These are phyloP conservation scores for Tuber calosporum DNA, from an alignment of 495 filamentous ascomycete genomes.

Conservation along the genomic window DNA sequence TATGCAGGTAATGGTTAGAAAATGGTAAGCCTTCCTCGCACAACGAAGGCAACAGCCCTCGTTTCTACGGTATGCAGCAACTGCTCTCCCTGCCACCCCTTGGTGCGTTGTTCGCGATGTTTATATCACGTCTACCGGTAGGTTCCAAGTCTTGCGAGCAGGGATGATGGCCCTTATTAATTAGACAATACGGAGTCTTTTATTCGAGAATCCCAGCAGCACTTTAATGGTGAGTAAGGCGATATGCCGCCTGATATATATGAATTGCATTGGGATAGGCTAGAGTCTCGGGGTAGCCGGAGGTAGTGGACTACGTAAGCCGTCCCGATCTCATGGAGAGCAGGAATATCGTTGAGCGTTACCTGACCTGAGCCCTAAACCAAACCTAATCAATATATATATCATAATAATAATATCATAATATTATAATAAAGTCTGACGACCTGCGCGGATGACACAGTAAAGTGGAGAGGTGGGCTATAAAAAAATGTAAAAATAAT, in stretches of 20 bases:
- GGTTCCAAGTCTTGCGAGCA: background rate
- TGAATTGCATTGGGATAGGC: background rate
- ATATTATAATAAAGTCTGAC: background rate
- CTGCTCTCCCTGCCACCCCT: background rate
- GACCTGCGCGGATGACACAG: background rate
- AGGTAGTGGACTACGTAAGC: background rate
- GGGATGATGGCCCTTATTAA: background rate
- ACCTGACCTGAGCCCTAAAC: conserved; percentile 1
- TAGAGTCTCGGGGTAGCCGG: background rate
- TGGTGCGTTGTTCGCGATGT: background rate
- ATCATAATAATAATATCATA: background rate
- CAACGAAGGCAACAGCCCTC: conserved; percentile 1
- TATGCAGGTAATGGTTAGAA: background rate
- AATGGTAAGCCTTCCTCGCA: conserved; percentile 1
- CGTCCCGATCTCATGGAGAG: background rate
- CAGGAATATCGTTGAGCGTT: background rate
- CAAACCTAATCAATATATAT: background rate
- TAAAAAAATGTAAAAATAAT: background rate
- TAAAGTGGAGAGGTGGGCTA: background rate
- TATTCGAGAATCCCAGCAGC: background rate
- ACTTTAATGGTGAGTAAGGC: background rate
- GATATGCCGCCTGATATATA: background rate
- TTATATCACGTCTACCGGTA: background rate
- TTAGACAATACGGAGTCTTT: background rate
- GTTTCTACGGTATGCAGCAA: background rate